Base-by-base conservation (phyloP, 2,329 filamentous ascomycete species). In the Fusarium sp. region DNA sequence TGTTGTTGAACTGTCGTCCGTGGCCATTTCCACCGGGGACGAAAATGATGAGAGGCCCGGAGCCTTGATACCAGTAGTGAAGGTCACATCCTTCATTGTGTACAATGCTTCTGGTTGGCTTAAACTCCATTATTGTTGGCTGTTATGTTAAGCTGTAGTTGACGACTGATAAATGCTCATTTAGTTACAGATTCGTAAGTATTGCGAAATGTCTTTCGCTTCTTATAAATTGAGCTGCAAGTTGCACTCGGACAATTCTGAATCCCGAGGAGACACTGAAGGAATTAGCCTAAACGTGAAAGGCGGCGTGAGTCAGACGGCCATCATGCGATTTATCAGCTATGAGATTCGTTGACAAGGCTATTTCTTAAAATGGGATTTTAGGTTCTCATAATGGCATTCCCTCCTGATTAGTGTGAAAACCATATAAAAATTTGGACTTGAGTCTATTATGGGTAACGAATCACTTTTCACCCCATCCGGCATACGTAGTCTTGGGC, bases 1-100 rank as follows among this genome's bases (percentile, higher is more conserved):
- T 69, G n/a, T 68, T 68, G 19, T 68, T 64, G 11, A 68, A 68
- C 0, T 68, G 66, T 12, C 58, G n/a, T 2, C 64, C 66, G 0
- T 68, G 66, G 0, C 66, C 66, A 3, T 69, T 68, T 0, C 64
- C 66, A 2, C 66, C 66, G 2, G 64, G 64, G 0, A 68, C 12
- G 33, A 69, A 69, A 4, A 69, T 8, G 2, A 68, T 68, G 0
- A 69, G 64, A 21, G 64, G 57, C 0, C 66, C 64, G 0, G 16
- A 35, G 0, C 64, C 66, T 35, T 68, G 64, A 8, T 63, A 63
- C 66, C 66, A 68, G 13, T 69, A 68, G 10, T 69, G 64, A 1
- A 68, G n/a, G 15, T 50, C 57, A 2, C 66, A 68, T 1, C 64
- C 64, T 15, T 69, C 64, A 10, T 69, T 68, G 3, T 68, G 37